These are phyloP conservation scores for Metschnikowia aberdeeniae DNA, from an alignment of 805 yeast species.

Conservation along the genomic window DNA sequence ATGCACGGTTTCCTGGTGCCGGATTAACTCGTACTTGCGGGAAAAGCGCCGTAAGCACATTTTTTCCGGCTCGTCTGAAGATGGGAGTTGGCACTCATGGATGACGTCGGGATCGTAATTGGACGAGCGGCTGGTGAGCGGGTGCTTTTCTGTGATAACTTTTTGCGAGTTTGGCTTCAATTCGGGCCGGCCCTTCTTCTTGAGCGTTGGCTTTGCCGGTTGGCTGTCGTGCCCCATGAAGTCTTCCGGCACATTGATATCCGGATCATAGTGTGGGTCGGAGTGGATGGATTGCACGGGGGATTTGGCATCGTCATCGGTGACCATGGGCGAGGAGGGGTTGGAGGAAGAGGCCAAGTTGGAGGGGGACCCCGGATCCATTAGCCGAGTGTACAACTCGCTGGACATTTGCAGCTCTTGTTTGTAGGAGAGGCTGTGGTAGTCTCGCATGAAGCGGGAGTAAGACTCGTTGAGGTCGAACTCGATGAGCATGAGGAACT, in stretches of 20 bases:
- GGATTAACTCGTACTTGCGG: constrained; percentile 80
- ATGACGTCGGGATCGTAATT: constrained; percentile 46
- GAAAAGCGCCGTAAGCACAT: constrained; percentile 42
- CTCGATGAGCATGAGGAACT: constrained; percentile 35
- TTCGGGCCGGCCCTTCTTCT: constrained; percentile 20
- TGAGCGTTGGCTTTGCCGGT: neutral
- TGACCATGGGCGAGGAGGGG: constrained; percentile 6
- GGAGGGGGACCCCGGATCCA: constrained; percentile 2
- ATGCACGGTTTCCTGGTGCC: constrained; percentile 96
- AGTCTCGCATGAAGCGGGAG: constrained; percentile 30
- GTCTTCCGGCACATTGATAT: neutral
- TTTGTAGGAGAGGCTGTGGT: constrained; percentile 24
- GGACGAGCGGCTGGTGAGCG: constrained; percentile 29
- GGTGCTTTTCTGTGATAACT: constrained; percentile 23
- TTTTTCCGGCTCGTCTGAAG: constrained; percentile 40
- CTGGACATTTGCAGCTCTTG: constrained; percentile 11
- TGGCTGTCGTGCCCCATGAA: neutral
- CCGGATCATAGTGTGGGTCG: constrained; percentile 1
- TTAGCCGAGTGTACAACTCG: constrained; percentile 2
- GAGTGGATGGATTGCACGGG: neutral
- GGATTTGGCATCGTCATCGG: constrained; percentile 6
- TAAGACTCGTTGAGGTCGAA: constrained; percentile 42
- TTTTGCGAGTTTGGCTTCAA: constrained; percentile 27
- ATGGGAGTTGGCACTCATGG: constrained; percentile 44
- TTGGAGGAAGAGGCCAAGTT: constrained; percentile 4